These are phyloP conservation scores for sorghum (Sorghum bicolor) DNA, from an alignment of 176 grass and related monocot species.

Conservation along the genomic window DNA sequence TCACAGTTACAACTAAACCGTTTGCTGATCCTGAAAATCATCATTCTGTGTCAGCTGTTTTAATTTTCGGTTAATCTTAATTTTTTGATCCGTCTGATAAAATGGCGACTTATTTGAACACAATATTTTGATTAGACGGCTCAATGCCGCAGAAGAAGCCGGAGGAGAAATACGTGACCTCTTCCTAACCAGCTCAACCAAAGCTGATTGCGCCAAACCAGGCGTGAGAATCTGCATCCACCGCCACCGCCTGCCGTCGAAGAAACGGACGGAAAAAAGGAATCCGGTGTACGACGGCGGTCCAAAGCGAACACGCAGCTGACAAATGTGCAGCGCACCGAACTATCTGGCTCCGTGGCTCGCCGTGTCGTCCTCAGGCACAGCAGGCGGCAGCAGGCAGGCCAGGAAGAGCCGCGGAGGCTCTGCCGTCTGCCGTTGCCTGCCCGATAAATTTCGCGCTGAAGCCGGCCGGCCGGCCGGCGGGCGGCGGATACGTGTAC, in stretches of 20 bases:
- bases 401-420: neutral
- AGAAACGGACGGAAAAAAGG: neutral
- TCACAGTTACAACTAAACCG: no score
- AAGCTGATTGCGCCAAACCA: neutral
- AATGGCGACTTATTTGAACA: no score
- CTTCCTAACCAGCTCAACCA: neutral
- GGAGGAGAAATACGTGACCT: neutral
- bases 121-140: no score
- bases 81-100: no score
- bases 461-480: neutral
- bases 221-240: neutral
- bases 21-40: no score
- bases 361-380: neutral
- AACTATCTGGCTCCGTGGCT: neutral
- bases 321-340: constrained; percentile 9
- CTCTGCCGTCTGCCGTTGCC: neutral
- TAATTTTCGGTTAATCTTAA: no score
- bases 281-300: neutral
- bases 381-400: neutral
- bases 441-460: neutral
- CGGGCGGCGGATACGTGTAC: neutral
- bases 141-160: neutral
- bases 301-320: neutral
- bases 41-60: no score
- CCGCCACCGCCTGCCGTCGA: neutral